These are phyloP conservation scores for Metarhizium brunneum DNA, from an alignment of 2,329 filamentous ascomycete species.

Conservation along the genomic window DNA sequence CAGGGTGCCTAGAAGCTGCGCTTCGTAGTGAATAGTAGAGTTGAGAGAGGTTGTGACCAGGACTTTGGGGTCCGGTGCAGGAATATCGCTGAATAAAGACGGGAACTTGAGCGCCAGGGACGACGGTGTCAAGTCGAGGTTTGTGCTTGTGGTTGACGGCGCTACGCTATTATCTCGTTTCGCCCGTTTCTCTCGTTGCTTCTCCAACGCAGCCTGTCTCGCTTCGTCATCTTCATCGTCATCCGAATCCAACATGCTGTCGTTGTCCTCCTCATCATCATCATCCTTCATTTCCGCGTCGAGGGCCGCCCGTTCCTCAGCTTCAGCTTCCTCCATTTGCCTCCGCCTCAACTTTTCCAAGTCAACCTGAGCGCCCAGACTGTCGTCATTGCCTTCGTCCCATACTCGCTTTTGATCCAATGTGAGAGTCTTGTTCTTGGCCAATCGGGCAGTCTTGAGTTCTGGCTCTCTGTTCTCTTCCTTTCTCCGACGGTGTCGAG, in stretches of 20 bases:
- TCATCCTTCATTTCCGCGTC: constrained; percentile 34
- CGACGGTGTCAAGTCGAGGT: constrained; percentile 53
- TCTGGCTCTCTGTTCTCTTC: constrained; percentile 79
- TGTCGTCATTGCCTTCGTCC: constrained; percentile 65
- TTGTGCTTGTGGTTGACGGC: constrained; percentile 53
- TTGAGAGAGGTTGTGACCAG: constrained; percentile 88
- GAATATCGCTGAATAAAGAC: constrained; percentile 50
- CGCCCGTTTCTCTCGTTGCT: constrained; percentile 35
- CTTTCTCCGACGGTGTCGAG: constrained; percentile 69
- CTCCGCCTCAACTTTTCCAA: constrained; percentile 49
- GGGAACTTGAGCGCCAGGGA: constrained; percentile 54
- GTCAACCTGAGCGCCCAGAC: constrained; percentile 45
- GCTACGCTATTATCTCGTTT: constrained; percentile 41
- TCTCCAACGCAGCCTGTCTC: constrained; percentile 30
- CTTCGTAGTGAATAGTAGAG: constrained; percentile 78
- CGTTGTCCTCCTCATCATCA: constrained; percentile 43
- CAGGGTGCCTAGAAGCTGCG: constrained; percentile 64
- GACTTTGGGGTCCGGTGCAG: constrained; percentile 64
- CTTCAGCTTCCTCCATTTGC: constrained; percentile 44
- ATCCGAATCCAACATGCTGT: constrained; percentile 72
- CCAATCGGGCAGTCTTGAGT: constrained; percentile 62
- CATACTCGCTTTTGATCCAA: constrained; percentile 84
- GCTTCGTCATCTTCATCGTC: constrained; percentile 44
- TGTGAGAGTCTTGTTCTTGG: constrained; percentile 69
- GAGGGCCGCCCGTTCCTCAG: constrained; percentile 37